A percentile compares a stretch with the other conserved stretches of the same genome.
Conservation (phyloP, 257 asterid species). For the Solanum chiquidenum region DNA sequence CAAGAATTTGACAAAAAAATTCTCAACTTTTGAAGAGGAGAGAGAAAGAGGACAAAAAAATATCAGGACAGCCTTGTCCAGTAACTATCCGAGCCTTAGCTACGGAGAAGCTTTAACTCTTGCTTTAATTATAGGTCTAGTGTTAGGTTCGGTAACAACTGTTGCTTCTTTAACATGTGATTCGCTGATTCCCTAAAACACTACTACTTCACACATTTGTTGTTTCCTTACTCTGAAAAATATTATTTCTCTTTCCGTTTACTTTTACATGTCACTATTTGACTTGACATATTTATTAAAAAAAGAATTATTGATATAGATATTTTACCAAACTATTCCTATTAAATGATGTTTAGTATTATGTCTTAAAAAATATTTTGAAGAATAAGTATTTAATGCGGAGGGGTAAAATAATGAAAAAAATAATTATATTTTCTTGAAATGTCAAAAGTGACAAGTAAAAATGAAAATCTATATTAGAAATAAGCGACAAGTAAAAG, state of each 20-base stretch:
- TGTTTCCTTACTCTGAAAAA: background rate
- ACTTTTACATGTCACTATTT: too few species aligned
- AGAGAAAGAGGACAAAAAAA: background rate
- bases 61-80: background rate
- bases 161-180: background rate
- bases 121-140: background rate
- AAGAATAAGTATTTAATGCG: too few species aligned
- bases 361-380: too few species aligned
- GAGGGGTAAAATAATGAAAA: too few species aligned
- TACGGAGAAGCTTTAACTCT: background rate
- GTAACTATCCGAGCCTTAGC: background rate
- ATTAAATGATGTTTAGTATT: too few species aligned
- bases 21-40: background rate
- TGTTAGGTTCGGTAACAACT: background rate
- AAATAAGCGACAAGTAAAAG: too few species aligned
- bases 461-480: too few species aligned
- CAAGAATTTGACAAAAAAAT: background rate
- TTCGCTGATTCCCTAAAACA: background rate
- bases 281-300: fast-evolving
- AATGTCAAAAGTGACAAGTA: too few species aligned
- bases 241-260: too few species aligned
- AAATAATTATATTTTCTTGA: too few species aligned
- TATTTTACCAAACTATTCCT: too few species aligned
- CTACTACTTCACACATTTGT: background rate
- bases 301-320: too few species aligned